These are phyloP conservation scores for Acanthamoeba castellanii DNA, from an alignment of 208 protist genomes.

Conservation along the genomic window DNA sequence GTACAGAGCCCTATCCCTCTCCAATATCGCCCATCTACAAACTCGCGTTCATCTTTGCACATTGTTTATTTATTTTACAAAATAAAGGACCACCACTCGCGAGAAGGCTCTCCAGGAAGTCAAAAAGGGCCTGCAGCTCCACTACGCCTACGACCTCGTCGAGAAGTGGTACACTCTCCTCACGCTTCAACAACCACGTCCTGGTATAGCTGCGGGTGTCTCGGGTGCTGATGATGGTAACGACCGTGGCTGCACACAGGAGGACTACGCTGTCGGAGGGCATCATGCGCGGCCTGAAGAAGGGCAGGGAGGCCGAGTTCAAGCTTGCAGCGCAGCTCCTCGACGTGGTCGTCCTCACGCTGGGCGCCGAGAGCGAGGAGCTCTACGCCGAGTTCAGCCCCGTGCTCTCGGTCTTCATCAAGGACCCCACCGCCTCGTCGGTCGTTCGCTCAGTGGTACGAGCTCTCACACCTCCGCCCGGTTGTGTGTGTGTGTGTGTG, in stretches of 20 bases:
- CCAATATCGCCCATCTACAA: neutral
- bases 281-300: slow-evolving; percentile 60
- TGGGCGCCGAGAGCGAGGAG: slow-evolving; percentile 61
- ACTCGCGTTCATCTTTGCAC: neutral
- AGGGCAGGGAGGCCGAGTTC: slow-evolving; percentile 50
- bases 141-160: slow-evolving; percentile 40
- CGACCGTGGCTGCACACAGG: neutral
- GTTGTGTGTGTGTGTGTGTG: neutral
- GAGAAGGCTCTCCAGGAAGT: slow-evolving; percentile 42
- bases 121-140: slow-evolving; percentile 25
- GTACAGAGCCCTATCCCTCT: neutral
- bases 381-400: slow-evolving; percentile 55
- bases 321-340: slow-evolving; percentile 54
- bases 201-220: too few relatives aligned
- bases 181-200: neutral
- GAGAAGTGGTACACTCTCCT: slow-evolving; percentile 17
- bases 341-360: slow-evolving; percentile 42
- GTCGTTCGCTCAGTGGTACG: slow-evolving; percentile 13
- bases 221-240: neutral
- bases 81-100: neutral
- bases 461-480: neutral
- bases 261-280: slow-evolving; percentile 9
- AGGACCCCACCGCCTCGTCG: slow-evolving; percentile 13
- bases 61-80: neutral
- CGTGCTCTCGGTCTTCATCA: slow-evolving; percentile 20